Percentiles rank a stretch among this genome's conserved stretches.
These are phyloP conservation scores for Stagonosporopsis cucurbitacearum DNA, from an alignment of 2,329 filamentous ascomycete genomes.

Conservation along the genomic window DNA sequence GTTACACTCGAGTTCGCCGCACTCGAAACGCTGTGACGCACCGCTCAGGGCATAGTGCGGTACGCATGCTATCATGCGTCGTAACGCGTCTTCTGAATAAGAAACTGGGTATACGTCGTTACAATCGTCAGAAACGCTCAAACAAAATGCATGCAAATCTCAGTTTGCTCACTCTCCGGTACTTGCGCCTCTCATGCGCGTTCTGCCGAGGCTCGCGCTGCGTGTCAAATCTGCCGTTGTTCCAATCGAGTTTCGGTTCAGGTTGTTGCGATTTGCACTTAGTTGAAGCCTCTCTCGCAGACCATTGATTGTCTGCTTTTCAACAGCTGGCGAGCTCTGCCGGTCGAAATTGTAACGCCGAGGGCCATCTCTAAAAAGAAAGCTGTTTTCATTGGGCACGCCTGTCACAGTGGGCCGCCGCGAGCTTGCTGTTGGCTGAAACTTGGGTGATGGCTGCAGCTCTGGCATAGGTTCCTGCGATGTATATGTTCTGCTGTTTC, in stretches of 20 bases:
- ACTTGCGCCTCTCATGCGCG: slow-evolving; percentile 38
- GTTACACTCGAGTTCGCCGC: neutral
- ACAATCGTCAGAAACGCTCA: slow-evolving; percentile 35
- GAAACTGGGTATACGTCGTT: slow-evolving; percentile 39
- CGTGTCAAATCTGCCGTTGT: slow-evolving; percentile 35
- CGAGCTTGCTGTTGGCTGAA: slow-evolving; percentile 36
- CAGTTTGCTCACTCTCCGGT: slow-evolving; percentile 42
- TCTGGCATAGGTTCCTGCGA: slow-evolving; percentile 48
- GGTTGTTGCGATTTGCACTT: slow-evolving; percentile 31
- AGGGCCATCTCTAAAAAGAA: slow-evolving; percentile 36
- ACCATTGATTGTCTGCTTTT: slow-evolving; percentile 36
- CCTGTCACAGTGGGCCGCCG: slow-evolving; percentile 41
- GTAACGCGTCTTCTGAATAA: slow-evolving; percentile 22
- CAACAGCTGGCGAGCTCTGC: slow-evolving; percentile 41
- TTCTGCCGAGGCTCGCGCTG: slow-evolving; percentile 38
- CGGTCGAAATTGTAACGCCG: slow-evolving; percentile 39
- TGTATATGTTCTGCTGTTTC: slow-evolving; percentile 44
- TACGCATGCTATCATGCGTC: slow-evolving; percentile 5
- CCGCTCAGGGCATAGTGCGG: neutral
- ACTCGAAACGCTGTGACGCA: slow-evolving; percentile 6
- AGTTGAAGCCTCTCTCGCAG: slow-evolving; percentile 36
- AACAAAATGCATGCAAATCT: slow-evolving; percentile 13
- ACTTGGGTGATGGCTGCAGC: slow-evolving; percentile 39
- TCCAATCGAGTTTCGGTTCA: slow-evolving; percentile 39
- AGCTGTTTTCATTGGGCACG: slow-evolving; percentile 34